Evolutionary conservation across 495 filamentous ascomycete species (phyloP).

Genomic region (Chaetomium fimeti): DNA sequence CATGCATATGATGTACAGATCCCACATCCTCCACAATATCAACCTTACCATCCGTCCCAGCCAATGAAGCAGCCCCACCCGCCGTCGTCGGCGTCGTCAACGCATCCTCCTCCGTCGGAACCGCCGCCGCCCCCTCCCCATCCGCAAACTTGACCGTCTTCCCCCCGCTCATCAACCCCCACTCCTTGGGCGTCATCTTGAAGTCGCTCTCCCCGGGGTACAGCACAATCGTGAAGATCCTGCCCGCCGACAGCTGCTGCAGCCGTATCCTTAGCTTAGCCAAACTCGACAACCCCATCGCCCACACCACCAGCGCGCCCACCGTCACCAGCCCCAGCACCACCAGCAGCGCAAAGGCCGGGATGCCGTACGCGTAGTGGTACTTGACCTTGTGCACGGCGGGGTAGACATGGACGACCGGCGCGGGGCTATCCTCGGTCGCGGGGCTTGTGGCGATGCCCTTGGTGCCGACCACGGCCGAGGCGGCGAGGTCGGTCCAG

Average conservation of each 20-base stretch:
- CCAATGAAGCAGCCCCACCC: background rate
- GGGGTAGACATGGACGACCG: conserved; percentile 29
- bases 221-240: conserved; percentile 32
- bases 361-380: conserved; percentile 37
- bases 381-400: conserved; percentile 34
- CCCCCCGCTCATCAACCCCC: conserved; percentile 18
- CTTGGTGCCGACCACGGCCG: conserved; percentile 37
- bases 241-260: conserved; percentile 28
- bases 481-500: conserved; percentile 44
- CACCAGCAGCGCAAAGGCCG: conserved; percentile 33
- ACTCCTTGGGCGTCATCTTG: conserved; percentile 13
- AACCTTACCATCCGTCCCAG: background rate
- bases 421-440: conserved; percentile 7
- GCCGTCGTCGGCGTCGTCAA: background rate
- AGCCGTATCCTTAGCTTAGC: conserved; percentile 22
- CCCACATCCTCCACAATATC: background rate
- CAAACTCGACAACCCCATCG: conserved; percentile 8
- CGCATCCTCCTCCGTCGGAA: background rate
- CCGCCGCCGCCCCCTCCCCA: background rate
- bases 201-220: conserved; percentile 19
- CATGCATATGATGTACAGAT: too few relatives aligned
- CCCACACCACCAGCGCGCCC: conserved; percentile 4
- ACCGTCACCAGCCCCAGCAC: conserved; percentile 16
- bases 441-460: conserved; percentile 3
- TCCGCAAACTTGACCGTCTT: conserved; percentile 7